Conservation (phyloP, 2,329 filamentous ascomycete species). For the Arthrobotrys megalospora region DNA sequence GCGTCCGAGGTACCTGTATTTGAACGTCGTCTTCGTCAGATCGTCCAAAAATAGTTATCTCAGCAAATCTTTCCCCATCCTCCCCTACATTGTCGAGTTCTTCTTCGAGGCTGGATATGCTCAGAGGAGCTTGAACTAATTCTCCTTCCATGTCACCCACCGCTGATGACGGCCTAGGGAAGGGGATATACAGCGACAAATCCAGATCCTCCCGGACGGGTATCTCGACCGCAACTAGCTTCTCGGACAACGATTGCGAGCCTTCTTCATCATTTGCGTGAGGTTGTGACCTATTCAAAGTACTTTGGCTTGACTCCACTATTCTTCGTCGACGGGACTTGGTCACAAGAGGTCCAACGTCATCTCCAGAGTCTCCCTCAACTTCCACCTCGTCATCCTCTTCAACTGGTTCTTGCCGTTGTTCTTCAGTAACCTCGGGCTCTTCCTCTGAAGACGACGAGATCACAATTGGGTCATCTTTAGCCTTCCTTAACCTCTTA, state of each 20-base stretch:
- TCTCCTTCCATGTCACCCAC: neutral
- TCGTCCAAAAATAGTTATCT: constrained; percentile 16
- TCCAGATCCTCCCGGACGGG: neutral
- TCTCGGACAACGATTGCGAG: neutral
- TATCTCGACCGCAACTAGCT: constrained; percentile 32
- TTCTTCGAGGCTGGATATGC: constrained; percentile 13
- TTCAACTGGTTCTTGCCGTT: neutral
- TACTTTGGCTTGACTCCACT: constrained; percentile 45
- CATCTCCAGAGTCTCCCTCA: constrained; percentile 4
- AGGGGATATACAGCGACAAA: constrained; percentile 26
- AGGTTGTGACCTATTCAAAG: neutral
- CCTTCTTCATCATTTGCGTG: neutral
- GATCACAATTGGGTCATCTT: constrained; percentile 33
- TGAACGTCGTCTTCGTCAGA: constrained; percentile 12
- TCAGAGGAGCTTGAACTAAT: neutral
- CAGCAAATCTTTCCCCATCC: neutral
- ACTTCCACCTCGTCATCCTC: neutral
- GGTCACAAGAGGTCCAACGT: neutral
- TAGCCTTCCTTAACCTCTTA: constrained; percentile 17
- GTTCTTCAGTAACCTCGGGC: neutral
- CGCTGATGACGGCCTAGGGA: constrained; percentile 6
- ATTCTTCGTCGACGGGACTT: constrained; percentile 31
- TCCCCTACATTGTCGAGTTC: neutral
- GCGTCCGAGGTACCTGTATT: constrained; percentile 45
- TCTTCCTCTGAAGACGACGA: constrained; percentile 36